phyloP scores from a whole-genome alignment of 139 green algal genomes.

The Coccomyxa sp. region DNA sequence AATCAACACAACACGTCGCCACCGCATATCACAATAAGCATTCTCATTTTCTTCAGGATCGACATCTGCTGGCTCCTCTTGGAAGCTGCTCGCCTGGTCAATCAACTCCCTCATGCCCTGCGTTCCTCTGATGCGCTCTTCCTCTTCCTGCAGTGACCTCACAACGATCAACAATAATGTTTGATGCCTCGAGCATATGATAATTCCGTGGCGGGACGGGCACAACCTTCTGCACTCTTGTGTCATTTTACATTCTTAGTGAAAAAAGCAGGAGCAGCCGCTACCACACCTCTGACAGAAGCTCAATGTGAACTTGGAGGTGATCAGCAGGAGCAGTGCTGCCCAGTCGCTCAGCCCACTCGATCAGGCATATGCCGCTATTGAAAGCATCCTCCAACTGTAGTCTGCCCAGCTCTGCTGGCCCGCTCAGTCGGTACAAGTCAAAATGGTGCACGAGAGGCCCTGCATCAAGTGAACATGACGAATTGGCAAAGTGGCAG shows the following conservation, averaged over 20 bases:
- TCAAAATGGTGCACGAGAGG: slow-evolving; percentile 78
- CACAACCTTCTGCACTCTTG: too few relatives aligned
- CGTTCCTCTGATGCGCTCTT: too few relatives aligned
- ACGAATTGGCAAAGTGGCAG: too few relatives aligned
- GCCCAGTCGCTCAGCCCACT: slow-evolving; percentile 58
- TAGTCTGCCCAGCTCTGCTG: slow-evolving; percentile 34
- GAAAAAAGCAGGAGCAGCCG: too few relatives aligned
- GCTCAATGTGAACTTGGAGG: slow-evolving; percentile 35
- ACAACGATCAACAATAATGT: too few relatives aligned
- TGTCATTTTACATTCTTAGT: too few relatives aligned
- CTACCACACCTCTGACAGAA: background rate
- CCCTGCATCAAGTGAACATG: slow-evolving; percentile 9
- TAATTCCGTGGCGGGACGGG: too few relatives aligned
- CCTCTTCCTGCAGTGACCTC: too few relatives aligned
- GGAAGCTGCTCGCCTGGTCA: too few relatives aligned
- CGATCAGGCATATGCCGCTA: slow-evolving; percentile 46
- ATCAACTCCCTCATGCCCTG: too few relatives aligned
- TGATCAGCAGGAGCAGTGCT: slow-evolving; percentile 21
- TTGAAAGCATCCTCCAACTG: slow-evolving; percentile 34
- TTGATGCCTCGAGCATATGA: too few relatives aligned
- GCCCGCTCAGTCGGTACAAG: slow-evolving; percentile 60
- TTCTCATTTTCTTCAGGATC: background rate
- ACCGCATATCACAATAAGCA: background rate
- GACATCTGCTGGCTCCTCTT: background rate
- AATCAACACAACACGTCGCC: background rate